Conservation (phyloP, 345 rosid genomes). For the Euphorbia peplus region DNA sequence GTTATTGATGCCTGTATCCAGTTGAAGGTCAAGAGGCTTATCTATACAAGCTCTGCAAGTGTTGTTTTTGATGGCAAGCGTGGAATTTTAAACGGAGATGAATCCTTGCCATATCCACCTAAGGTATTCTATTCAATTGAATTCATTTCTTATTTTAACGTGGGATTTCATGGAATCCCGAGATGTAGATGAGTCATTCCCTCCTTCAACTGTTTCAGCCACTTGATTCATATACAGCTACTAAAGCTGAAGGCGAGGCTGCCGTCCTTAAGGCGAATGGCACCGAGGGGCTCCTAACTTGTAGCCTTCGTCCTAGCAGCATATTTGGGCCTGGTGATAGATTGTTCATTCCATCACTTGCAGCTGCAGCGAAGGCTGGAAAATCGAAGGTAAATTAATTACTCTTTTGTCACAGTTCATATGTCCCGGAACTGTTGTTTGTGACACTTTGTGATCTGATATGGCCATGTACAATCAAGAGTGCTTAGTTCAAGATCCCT, state of each 20-base stretch:
- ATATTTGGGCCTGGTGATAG: conserved; percentile 96
- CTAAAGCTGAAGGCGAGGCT: conserved; percentile 88
- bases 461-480: background rate
- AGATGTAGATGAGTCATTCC: conserved; percentile 9
- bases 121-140: conserved; percentile 37
- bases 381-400: conserved; percentile 80
- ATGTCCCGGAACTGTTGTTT: background rate
- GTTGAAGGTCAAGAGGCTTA: conserved; percentile 73
- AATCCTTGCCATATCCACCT: conserved; percentile 61
- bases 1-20: conserved; percentile 80
- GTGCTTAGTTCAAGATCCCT: background rate
- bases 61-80: conserved; percentile 84
- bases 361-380: conserved; percentile 79
- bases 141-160: background rate
- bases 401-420: background rate
- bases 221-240: conserved; percentile 80
- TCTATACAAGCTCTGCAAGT: conserved; percentile 94
- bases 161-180: background rate
- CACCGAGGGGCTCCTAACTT: conserved; percentile 70
- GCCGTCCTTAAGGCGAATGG: conserved; percentile 68
- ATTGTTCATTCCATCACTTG: conserved; percentile 78
- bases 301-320: conserved; percentile 89
- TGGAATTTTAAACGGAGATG: conserved; percentile 60
- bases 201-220: conserved; percentile 46
- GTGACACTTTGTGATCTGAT: background rate